These are phyloP conservation scores for Brassica napus DNA, from an alignment of 345 rosid genomes.

Conservation along the genomic window DNA sequence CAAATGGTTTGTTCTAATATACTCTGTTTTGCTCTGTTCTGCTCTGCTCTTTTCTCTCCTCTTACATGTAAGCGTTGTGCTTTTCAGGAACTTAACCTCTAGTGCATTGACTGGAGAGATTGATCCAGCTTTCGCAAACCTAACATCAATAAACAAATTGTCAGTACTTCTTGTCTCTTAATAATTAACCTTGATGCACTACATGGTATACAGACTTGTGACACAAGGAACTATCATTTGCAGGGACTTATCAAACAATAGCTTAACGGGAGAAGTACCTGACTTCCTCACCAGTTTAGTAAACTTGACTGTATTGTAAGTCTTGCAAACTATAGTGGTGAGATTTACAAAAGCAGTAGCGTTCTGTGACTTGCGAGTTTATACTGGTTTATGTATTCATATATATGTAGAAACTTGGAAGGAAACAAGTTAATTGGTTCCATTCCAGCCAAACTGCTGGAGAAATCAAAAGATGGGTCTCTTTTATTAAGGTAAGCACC, in stretches of 20 bases:
- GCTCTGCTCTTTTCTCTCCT: not conserved
- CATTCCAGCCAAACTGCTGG: constrained; percentile 41
- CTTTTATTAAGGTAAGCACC: not conserved
- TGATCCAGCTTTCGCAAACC: constrained; percentile 2
- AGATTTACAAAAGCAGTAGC: not conserved
- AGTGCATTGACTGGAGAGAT: constrained; percentile 38
- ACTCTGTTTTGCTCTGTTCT: not conserved
- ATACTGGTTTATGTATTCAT: not conserved
- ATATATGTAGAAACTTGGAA: constrained; percentile 41
- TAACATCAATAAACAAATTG: constrained; percentile 29
- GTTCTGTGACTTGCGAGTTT: not conserved
- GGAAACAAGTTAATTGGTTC: constrained; percentile 46
- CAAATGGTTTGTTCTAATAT: not conserved
- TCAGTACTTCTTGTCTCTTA: not conserved
- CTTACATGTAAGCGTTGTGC: not conserved
- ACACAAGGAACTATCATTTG: constrained; percentile 26
- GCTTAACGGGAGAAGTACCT: constrained; percentile 39
- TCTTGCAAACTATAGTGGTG: not conserved
- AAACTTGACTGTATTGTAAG: constrained; percentile 36
- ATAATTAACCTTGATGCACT: not conserved
- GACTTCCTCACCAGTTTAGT: constrained; percentile 22
- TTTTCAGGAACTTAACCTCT: constrained; percentile 46
- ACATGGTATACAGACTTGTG: not conserved
- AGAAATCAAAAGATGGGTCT: constrained; percentile 34
- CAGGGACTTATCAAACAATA: constrained; percentile 53